These are phyloP conservation scores for Pseudonitzschia delicatissima DNA, from an alignment of 108 stramenopile species.

Conservation along the genomic window DNA sequence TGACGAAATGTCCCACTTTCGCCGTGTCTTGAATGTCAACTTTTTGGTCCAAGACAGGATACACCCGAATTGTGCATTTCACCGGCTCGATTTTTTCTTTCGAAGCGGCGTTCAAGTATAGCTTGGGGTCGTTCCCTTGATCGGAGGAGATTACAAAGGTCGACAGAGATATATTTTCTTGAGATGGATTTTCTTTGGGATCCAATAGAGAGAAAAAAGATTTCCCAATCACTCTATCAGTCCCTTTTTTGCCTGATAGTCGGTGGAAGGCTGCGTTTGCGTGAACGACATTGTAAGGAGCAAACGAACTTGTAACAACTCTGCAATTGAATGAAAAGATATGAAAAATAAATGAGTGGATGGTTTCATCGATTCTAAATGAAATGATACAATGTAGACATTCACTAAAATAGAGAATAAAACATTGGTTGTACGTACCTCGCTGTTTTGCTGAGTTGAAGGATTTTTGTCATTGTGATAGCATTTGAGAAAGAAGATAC, in stretches of 20 bases:
- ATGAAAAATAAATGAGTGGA: conserved; percentile 3
- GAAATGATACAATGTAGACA: neutral
- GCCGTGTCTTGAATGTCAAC: neutral
- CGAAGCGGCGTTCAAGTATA: neutral
- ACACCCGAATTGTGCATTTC: conserved; percentile 10
- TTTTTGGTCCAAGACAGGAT: conserved; percentile 16
- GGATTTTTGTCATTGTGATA: conserved; percentile 25
- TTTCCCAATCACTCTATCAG: conserved; percentile 14
- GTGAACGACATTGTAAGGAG: conserved; percentile 36
- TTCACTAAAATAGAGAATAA: neutral
- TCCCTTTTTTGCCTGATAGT: conserved; percentile 9
- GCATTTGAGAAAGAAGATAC: conserved; percentile 16
- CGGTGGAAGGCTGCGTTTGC: conserved; percentile 37
- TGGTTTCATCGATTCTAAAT: neutral
- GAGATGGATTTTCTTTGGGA: neutral
- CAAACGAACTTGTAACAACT: conserved; percentile 22
- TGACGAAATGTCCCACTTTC: conserved; percentile 23
- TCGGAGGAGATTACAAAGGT: conserved; percentile 15
- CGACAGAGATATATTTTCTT: neutral
- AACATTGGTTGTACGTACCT: conserved; percentile 13
- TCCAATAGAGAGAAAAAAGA: conserved; percentile 13
- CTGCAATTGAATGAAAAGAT: conserved; percentile 1
- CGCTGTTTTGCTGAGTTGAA: conserved; percentile 26
- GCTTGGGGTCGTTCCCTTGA: conserved; percentile 3
- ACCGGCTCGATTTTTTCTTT: neutral